Evolutionary conservation across 306 rosid species (phyloP).

Genomic region (Parietaria judaica): DNA sequence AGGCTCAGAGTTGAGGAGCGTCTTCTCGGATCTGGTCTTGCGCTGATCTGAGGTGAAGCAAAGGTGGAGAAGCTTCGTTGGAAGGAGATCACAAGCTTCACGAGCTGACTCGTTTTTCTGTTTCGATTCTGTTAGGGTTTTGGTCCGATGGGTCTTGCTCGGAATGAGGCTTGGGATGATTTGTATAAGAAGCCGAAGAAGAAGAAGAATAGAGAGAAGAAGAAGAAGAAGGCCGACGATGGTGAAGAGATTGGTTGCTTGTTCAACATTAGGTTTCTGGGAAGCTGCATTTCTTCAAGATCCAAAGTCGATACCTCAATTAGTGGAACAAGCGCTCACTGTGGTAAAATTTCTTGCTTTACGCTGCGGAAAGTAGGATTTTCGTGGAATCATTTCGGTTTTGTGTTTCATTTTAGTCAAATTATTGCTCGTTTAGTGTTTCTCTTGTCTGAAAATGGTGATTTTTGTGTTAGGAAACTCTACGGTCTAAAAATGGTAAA

Average conservation of each 20-base stretch:
- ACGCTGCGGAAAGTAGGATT: slow-evolving; percentile 3
- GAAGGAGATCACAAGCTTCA: no score
- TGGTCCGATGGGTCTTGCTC: slow-evolving; percentile 1
- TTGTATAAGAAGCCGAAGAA: slow-evolving; percentile 48
- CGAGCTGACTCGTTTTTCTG: neutral
- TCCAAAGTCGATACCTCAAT: slow-evolving; percentile 92
- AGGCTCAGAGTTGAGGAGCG: no score
- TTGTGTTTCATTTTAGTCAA: neutral
- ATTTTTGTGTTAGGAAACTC: neutral
- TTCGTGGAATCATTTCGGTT: slow-evolving; percentile 6
- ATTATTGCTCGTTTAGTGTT: neutral
- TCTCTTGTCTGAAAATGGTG: slow-evolving; percentile 7
- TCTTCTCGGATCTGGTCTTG: no score
- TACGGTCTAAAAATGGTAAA: no score
- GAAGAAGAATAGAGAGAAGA: slow-evolving; percentile 21
- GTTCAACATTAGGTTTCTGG: slow-evolving; percentile 64
- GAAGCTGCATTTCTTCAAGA: slow-evolving; percentile 97
- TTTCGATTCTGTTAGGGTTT: slow-evolving; percentile 12
- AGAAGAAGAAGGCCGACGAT: slow-evolving; percentile 1
- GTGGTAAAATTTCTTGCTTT: slow-evolving; percentile 47
- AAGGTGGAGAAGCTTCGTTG: no score
- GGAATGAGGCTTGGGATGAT: slow-evolving; percentile 46
- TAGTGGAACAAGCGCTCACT: slow-evolving; percentile 73
- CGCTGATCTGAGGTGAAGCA: no score
- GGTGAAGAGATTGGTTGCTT: slow-evolving; percentile 60